phyloP scores from a whole-genome alignment of 768 basidiomycete genomes.

The Bullera alba region DNA sequence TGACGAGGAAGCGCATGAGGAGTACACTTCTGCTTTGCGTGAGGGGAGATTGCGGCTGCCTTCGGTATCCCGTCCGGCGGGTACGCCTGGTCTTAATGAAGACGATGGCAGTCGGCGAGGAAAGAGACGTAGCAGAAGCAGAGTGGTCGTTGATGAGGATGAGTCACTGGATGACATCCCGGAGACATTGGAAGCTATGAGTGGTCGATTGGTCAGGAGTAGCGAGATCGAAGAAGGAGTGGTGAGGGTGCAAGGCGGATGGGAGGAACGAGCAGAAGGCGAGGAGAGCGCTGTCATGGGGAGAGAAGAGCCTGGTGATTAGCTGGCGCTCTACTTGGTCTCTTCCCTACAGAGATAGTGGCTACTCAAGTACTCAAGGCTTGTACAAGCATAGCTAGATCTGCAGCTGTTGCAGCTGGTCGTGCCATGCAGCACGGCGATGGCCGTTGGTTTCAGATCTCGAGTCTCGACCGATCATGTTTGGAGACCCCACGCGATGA shows the following conservation, averaged over 20 bases:
- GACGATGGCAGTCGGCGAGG: conserved; percentile 7
- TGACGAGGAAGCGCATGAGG: conserved; percentile 40
- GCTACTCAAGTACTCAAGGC: too few relatives aligned
- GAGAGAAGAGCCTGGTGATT: conserved; percentile 34
- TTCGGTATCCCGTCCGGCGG: conserved; percentile 23
- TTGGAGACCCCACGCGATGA: too few relatives aligned
- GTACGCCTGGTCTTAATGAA: not conserved
- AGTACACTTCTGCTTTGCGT: conserved; percentile 28
- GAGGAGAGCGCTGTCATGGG: conserved; percentile 39
- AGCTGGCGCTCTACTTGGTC: too few relatives aligned
- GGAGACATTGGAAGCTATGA: conserved; percentile 36
- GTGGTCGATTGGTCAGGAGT: conserved; percentile 34
- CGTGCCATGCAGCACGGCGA: not conserved
- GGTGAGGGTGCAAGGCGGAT: conserved; percentile 26
- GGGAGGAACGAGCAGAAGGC: conserved; percentile 36
- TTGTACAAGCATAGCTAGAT: too few relatives aligned
- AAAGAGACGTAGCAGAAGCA: conserved; percentile 3
- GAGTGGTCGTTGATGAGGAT: conserved; percentile 16
- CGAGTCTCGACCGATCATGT: too few relatives aligned
- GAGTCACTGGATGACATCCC: conserved; percentile 37
- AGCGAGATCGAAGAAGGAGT: conserved; percentile 35
- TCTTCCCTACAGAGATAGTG: too few relatives aligned
- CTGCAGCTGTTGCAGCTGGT: not conserved
- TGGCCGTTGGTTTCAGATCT: too few relatives aligned
- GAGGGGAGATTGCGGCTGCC: conserved; percentile 28